These are phyloP conservation scores for Mycena floridula DNA, from an alignment of 768 basidiomycete genomes.

Conservation along the genomic window DNA sequence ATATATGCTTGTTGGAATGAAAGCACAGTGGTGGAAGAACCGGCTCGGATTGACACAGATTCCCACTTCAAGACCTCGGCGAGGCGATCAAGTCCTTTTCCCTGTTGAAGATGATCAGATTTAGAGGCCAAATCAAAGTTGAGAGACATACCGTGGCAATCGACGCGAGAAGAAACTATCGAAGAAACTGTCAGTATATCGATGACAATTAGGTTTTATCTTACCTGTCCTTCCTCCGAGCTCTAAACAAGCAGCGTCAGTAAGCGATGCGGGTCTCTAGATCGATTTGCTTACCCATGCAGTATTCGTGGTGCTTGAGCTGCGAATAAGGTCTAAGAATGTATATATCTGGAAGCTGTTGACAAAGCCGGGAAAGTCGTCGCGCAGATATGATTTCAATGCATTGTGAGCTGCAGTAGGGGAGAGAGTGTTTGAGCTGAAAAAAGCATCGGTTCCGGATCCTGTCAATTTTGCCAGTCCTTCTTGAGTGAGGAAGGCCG, in stretches of 20 bases:
- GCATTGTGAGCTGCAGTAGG: constrained; percentile 42
- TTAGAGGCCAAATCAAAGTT: background rate
- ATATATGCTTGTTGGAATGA: constrained; percentile 58
- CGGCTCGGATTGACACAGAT: constrained; percentile 31
- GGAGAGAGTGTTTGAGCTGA: constrained; percentile 26
- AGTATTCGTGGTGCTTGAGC: background rate
- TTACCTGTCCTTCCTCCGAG: background rate
- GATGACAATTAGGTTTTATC: constrained; percentile 12
- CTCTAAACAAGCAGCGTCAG: background rate
- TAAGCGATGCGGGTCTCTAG: background rate
- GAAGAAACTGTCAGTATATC: constrained; percentile 18
- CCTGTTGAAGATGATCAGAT: constrained; percentile 20
- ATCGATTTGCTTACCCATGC: background rate
- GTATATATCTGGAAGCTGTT: background rate
- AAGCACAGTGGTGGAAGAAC: constrained; percentile 25
- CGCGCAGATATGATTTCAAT: constrained; percentile 35
- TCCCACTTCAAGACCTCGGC: constrained; percentile 42
- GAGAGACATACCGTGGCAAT: background rate
- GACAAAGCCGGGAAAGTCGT: constrained; percentile 36
- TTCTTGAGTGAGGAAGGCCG: constrained; percentile 37
- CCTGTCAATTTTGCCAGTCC: constrained; percentile 39
- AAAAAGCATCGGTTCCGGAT: constrained; percentile 38
- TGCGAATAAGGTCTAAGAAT: background rate
- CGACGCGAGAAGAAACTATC: background rate
- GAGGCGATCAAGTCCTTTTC: constrained; percentile 45